phyloP scores from a whole-genome alignment of 177 flowering plant genomes.

The Vitis hybrid region DNA sequence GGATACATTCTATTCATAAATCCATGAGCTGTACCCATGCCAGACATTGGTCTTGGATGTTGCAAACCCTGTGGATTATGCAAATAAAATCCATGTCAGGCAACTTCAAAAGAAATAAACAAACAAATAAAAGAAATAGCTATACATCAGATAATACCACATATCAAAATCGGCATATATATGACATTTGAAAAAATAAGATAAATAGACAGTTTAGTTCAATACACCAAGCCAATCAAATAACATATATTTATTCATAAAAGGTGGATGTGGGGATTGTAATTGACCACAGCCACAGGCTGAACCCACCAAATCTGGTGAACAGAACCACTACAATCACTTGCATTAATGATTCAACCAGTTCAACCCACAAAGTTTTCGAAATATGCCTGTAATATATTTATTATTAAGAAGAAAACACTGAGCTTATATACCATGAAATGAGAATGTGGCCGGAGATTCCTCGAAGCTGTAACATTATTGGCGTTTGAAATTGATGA shows the following conservation, averaged over 20 bases:
- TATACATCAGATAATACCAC: too few relatives aligned
- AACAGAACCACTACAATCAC: too few relatives aligned
- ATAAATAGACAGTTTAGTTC: not conserved
- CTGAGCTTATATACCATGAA: constrained; percentile 29
- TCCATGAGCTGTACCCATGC: constrained; percentile 35
- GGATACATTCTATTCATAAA: constrained; percentile 35
- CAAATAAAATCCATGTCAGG: too few relatives aligned
- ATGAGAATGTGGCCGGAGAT: constrained; percentile 30
- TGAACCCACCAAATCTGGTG: too few relatives aligned
- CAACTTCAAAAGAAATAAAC: not conserved
- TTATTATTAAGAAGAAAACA: not conserved
- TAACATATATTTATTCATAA: too few relatives aligned
- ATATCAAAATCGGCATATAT: not conserved
- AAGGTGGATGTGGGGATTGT: too few relatives aligned
- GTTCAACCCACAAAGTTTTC: too few relatives aligned
- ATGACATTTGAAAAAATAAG: not conserved
- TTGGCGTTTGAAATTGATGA: constrained; percentile 15
- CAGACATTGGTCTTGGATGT: constrained; percentile 32
- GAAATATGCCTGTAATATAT: too few relatives aligned
- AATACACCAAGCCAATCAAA: too few relatives aligned
- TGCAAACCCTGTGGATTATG: constrained; percentile 28
- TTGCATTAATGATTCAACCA: too few relatives aligned
- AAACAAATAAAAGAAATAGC: too few relatives aligned
- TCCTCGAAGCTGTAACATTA: constrained; percentile 17
- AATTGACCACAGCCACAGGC: too few relatives aligned